Conservation (phyloP, 2,329 filamentous ascomycete genomes). For the Aspergillus puulaauensis region DNA sequence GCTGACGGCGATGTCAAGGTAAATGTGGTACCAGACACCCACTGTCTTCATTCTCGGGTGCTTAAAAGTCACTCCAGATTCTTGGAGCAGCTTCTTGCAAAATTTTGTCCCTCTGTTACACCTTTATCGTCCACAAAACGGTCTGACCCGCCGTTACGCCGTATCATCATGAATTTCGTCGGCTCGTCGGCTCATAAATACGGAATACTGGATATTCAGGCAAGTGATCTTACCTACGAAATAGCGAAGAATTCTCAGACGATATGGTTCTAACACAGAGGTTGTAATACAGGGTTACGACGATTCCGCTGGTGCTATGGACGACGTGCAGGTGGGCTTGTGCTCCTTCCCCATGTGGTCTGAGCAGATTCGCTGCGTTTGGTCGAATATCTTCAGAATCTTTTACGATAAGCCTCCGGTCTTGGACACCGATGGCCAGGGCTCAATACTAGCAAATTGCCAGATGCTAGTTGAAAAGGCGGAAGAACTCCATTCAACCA, state of each 20-base stretch:
- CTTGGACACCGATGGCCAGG: not conserved
- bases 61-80: conserved; percentile 4
- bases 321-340: not conserved
- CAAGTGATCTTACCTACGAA: not conserved
- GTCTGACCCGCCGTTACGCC: not conserved
- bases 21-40: conserved; percentile 36
- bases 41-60: conserved; percentile 37
- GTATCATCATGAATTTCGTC: conserved; percentile 5
- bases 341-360: conserved; percentile 10
- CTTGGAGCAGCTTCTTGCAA: conserved; percentile 1
- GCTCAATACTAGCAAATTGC: conserved; percentile 6
- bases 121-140: not conserved
- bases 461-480: conserved; percentile 44
- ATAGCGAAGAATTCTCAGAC: not conserved
- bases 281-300: not conserved
- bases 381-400: conserved; percentile 16
- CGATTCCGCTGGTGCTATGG: not conserved
- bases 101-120: not conserved
- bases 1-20: conserved; percentile 42
- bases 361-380: conserved; percentile 6
- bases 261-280: not conserved
- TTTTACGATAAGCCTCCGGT: conserved; percentile 5
- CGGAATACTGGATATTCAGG: conserved; percentile 13
- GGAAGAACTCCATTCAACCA: conserved; percentile 47
- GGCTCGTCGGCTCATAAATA: conserved; percentile 8